Conservation (phyloP, 495 filamentous ascomycete species). For the Tuber brumale region DNA sequence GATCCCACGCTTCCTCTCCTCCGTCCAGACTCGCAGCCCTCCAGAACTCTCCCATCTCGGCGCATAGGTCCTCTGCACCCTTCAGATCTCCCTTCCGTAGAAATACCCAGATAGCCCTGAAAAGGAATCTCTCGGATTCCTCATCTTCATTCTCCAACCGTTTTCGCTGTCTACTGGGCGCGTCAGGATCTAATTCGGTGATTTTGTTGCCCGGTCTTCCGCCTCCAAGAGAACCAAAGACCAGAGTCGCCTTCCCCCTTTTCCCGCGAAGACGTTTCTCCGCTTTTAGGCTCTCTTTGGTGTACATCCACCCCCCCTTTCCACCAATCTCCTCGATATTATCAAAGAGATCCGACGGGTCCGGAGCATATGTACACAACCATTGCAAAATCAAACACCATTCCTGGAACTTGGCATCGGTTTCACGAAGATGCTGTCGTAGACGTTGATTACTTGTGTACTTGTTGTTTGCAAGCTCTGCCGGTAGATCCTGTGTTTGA, state of each 20-base stretch:
- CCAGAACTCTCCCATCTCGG: slow-evolving; percentile 51
- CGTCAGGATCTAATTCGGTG: slow-evolving; percentile 93
- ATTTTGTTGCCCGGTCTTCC: slow-evolving; percentile 55
- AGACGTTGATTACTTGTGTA: slow-evolving; percentile 42
- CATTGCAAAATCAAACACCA: slow-evolving; percentile 71
- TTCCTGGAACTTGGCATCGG: slow-evolving; percentile 55
- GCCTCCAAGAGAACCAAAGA: slow-evolving; percentile 46
- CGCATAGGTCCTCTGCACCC: slow-evolving; percentile 25
- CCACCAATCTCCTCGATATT: slow-evolving; percentile 58
- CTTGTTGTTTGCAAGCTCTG: slow-evolving; percentile 54
- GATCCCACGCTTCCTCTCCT: slow-evolving; percentile 38
- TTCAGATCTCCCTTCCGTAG: slow-evolving; percentile 33
- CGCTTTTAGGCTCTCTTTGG: slow-evolving; percentile 79
- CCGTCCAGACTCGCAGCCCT: slow-evolving; percentile 64
- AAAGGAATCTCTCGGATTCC: slow-evolving; percentile 60
- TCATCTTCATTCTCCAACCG: slow-evolving; percentile 70
- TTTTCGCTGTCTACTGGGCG: slow-evolving; percentile 66
- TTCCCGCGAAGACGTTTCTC: slow-evolving; percentile 69
- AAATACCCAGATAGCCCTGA: slow-evolving; percentile 34
- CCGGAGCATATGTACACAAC: slow-evolving; percentile 65
- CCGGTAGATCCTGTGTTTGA: slow-evolving; percentile 28
- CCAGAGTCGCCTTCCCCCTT: slow-evolving; percentile 53
- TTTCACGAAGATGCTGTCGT: slow-evolving; percentile 47
- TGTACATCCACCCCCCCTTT: slow-evolving; percentile 84
- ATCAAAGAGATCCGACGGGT: slow-evolving; percentile 57